A percentile compares a stretch with the other conserved stretches of the same genome.
Conservation (phyloP, 192 early-diverging fungal species). For the Radiomyces spectabilis region DNA sequence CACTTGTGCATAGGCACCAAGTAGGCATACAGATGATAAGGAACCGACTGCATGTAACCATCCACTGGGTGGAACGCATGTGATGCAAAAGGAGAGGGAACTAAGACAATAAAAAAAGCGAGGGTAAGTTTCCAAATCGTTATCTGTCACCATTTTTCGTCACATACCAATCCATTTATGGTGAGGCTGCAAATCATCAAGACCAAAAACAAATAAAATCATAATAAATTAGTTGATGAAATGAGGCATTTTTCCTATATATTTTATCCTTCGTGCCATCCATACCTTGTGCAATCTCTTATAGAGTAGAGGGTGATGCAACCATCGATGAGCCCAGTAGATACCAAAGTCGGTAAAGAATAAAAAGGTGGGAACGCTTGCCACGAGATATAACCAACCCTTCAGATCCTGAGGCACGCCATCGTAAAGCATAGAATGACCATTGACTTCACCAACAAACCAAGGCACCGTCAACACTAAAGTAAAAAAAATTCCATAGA, state of each 20-base stretch:
- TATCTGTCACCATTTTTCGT: background rate
- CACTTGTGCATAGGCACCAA: slow-evolving; percentile 88
- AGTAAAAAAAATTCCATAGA: too few relatives aligned
- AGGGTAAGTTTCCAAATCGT: background rate
- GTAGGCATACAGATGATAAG: slow-evolving; percentile 93
- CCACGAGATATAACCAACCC: slow-evolving; percentile 67
- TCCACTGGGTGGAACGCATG: slow-evolving; percentile 95
- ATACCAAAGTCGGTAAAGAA: slow-evolving; percentile 91
- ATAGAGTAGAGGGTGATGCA: slow-evolving; percentile 89
- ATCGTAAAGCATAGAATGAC: slow-evolving; percentile 67
- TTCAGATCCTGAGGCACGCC: slow-evolving; percentile 26
- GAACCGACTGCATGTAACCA: slow-evolving; percentile 90
- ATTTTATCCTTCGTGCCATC: background rate
- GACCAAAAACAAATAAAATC: background rate
- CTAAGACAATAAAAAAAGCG: slow-evolving; percentile 27
- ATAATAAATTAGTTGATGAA: background rate
- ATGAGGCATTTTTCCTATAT: background rate
- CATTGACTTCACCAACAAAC: slow-evolving; percentile 85
- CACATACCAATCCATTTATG: slow-evolving; percentile 40
- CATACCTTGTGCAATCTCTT: slow-evolving; percentile 83
- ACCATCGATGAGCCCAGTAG: slow-evolving; percentile 94
- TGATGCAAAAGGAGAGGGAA: slow-evolving; percentile 90
- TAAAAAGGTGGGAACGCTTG: slow-evolving; percentile 69
- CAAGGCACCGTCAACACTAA: slow-evolving; percentile 79
- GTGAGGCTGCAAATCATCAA: slow-evolving; percentile 29